Conservation (phyloP, 345 rosid species). For the Bruguiera gymnorhiza region DNA sequence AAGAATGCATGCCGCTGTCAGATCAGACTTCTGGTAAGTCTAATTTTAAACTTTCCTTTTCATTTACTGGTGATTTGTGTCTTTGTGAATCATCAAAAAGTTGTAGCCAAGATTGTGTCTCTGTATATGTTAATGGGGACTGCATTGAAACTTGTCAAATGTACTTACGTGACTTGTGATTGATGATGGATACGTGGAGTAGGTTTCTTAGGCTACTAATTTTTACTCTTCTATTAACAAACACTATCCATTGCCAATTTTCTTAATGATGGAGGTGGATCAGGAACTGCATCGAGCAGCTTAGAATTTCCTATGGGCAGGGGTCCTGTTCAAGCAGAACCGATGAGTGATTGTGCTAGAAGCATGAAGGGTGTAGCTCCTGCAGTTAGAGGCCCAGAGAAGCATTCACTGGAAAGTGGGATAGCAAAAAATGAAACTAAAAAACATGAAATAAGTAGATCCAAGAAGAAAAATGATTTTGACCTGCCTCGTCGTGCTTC, state of each 20-base stretch:
- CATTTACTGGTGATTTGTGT: background rate
- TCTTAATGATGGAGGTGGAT: conserved; percentile 31
- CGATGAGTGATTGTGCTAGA: conserved; percentile 24
- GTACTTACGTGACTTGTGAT: too few relatives aligned
- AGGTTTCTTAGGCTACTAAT: background rate
- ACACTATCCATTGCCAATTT: conserved; percentile 4
- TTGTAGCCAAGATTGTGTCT: background rate
- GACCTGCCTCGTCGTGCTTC: conserved; percentile 65
- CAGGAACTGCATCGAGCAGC: conserved; percentile 23
- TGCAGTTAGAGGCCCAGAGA: conserved; percentile 21
- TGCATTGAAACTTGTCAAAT: background rate
- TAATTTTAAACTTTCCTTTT: conserved; percentile 13
- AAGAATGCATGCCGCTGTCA: conserved; percentile 17
- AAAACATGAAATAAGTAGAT: conserved; percentile 23
- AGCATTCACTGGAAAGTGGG: conserved; percentile 24
- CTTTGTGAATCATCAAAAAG: too few relatives aligned
- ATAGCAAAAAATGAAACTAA: conserved; percentile 24
- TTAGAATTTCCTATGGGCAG: conserved; percentile 32
- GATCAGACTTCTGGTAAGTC: conserved; percentile 16
- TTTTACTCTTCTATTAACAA: background rate
- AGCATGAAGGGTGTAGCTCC: conserved; percentile 21
- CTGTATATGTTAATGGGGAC: too few relatives aligned
- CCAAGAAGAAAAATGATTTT: conserved; percentile 35
- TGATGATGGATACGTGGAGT: background rate
- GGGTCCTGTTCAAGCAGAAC: conserved; percentile 27